phyloP scores from a whole-genome alignment of 1,139 yeast genomes.

The Yamadazyma trypodendri region DNA sequence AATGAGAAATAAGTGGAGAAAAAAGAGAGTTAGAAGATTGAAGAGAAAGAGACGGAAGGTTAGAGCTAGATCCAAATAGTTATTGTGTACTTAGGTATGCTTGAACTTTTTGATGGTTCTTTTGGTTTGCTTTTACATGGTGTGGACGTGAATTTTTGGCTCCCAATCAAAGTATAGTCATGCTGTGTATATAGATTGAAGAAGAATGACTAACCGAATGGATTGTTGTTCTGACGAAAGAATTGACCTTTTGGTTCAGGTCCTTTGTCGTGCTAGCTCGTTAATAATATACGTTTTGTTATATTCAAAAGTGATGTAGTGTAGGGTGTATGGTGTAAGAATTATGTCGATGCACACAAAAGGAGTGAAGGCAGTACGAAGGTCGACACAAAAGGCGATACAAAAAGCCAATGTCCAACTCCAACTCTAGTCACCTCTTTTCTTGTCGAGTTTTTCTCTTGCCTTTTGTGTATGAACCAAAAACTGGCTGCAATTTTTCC shows the following conservation, averaged over 20 bases:
- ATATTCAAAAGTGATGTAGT: neutral
- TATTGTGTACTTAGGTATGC: constrained; percentile 40
- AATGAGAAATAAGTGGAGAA: constrained; percentile 97
- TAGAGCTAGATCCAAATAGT: constrained; percentile 97
- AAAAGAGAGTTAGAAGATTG: constrained; percentile 99
- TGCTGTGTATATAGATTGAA: no score
- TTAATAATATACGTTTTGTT: neutral
- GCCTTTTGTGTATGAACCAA: neutral
- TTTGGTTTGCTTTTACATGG: neutral
- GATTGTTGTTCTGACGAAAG: neutral
- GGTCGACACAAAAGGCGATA: no score
- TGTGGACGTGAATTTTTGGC: neutral
- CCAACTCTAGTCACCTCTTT: neutral
- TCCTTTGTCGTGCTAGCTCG: neutral
- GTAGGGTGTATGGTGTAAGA: no score
- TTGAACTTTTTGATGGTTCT: neutral
- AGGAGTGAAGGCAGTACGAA: no score
- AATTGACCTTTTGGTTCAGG: neutral
- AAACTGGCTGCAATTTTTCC: constrained; percentile 3
- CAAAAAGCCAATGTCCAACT: no score
- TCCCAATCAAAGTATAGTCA: no score
- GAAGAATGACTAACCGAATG: neutral
- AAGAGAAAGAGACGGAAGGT: constrained; percentile 99
- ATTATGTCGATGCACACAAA: no score
- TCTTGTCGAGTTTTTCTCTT: neutral